Evolutionary conservation across 495 filamentous ascomycete genomes (phyloP), one percentile per base, ranked within the genome.

Genomic region (Rhizodiscina lignyota): DNA sequence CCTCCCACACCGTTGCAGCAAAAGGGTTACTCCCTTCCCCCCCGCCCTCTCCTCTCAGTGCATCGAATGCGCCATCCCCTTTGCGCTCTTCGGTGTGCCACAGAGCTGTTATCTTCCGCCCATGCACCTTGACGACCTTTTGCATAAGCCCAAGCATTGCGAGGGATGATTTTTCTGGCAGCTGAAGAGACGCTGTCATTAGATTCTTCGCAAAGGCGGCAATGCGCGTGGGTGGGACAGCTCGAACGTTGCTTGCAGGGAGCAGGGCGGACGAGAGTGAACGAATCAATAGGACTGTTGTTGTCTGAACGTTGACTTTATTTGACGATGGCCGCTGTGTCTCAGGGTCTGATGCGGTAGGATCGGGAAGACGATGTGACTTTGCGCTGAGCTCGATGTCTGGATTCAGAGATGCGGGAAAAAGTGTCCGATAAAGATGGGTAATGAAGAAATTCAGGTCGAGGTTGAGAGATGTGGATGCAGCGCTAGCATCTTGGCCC

Each of bases 361-460:
- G 83, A 51, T 93, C 83, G 1, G 71, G 68, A 12, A 94, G 72
- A 36, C 77, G 79, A 2, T 86, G 67, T 12, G 83, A 79, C 48
- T 83, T 87, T 26, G 72, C 65, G 52, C 78, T 78, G 46, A 76
- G 67, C 54, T 96, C 91, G 42, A 96, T 72, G 49, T 94, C 84
- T 0, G 89, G 63, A 52, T 87, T 77, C 20, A 85, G 66, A 8
- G 77, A 70, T 15, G 89, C 68, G 10, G 74, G 63, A 43, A 87
- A 64, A 2, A 97, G 71, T 12, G 73, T 77, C 35, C 74, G 73
- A 64, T 92, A 96, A 29, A 96, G 81, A 53, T 94, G 81, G 21
- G 77, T 79, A 50, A 79, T 82, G 68, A 97, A 97, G 68, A 86
- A 94, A 47, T 74, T 79, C 16, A 97, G 70, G 54, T 97, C 91